Evolutionary conservation across 192 early-diverging fungal genomes (phyloP), one percentile per base, ranked within the genome.

Genomic region (Coemansia sp.): DNA sequence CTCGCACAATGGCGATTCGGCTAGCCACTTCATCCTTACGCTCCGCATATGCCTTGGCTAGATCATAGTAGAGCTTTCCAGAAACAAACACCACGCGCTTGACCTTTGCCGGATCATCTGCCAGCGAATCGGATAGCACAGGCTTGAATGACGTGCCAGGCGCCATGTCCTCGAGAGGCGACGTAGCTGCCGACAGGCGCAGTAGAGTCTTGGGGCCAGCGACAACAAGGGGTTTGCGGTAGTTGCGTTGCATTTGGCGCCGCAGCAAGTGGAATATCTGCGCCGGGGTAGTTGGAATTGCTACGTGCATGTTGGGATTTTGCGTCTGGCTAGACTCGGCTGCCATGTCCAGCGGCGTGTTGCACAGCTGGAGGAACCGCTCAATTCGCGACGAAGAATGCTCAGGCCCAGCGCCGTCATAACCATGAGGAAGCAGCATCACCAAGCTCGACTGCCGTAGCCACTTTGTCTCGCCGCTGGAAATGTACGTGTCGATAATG

Each of bases 241-340:
- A 98, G 73, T 89, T 85, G 58, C 94, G 90, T 34, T 80, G 71
- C 90, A 96, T 91, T 84, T 98, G 96, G 42, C 97, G 89, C 39
- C 97, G 88, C n/a, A 98, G 80, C 41, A 94, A 82, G 76, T 98
- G 97, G 87, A 97, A 98, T 76, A 94, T 95, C 75, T 98, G 95
- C 2, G 94, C 94, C 0, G 96, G 96, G 2, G 92, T 94, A 15
- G 95, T 97, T n/a, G 92, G 93, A 51, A 94, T 90, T 2, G 89
- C 93, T 15, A 98, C 88, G 68, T 95, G 94, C 92, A 96, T 92
- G 77, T 98, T 98, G 36, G 93, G 90, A 80, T 96, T 94, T 62
- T 85, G 87, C 31, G 83, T 75, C 48, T 79, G 58, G 21, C 55
- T 76, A n/a, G 78, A 63, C 21, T 78, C 77, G 2, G 77, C 74